phyloP scores from a whole-genome alignment of 78 protist species.

The Cavenderia fasciculata region DNA sequence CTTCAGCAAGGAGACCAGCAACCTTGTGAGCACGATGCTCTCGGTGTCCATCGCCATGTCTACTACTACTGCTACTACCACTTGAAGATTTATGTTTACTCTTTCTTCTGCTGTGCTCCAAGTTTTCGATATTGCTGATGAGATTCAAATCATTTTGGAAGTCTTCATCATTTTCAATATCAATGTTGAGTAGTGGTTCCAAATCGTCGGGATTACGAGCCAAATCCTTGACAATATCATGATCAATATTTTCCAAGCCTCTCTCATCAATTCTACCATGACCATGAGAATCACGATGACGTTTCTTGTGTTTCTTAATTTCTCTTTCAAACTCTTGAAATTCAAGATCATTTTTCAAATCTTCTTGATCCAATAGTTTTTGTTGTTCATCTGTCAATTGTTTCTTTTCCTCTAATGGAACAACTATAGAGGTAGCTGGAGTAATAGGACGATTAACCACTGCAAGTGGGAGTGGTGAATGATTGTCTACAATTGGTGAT shows the following conservation, averaged over 20 bases:
- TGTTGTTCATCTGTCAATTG: not conserved
- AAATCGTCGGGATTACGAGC: not conserved
- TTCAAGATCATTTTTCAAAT: not conserved
- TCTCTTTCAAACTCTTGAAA: not conserved
- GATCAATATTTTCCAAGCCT: not conserved
- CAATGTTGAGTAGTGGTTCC: not conserved
- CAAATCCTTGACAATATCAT: not conserved
- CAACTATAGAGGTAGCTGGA: too few species aligned
- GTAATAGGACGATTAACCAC: too few species aligned
- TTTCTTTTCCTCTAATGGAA: too few species aligned
- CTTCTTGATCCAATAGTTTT: not conserved
- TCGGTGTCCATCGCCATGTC: not conserved
- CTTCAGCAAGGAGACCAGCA: too few species aligned
- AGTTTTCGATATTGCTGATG: not conserved
- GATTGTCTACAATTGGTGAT: too few species aligned
- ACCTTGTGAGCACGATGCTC: not conserved
- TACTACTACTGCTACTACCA: not conserved
- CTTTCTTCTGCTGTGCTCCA: not conserved
- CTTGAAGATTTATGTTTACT: not conserved
- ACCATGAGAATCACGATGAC: not conserved
- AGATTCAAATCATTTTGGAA: constrained; percentile 19
- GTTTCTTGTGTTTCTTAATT: not conserved
- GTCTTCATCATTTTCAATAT: constrained; percentile 30
- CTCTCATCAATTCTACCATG: not conserved
- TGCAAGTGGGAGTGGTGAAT: too few species aligned